Percentiles rank a stretch among this genome's conserved stretches.
Evolutionary conservation across 495 filamentous ascomycete species (phyloP).

Genomic region (Ramalina peruviana): DNA sequence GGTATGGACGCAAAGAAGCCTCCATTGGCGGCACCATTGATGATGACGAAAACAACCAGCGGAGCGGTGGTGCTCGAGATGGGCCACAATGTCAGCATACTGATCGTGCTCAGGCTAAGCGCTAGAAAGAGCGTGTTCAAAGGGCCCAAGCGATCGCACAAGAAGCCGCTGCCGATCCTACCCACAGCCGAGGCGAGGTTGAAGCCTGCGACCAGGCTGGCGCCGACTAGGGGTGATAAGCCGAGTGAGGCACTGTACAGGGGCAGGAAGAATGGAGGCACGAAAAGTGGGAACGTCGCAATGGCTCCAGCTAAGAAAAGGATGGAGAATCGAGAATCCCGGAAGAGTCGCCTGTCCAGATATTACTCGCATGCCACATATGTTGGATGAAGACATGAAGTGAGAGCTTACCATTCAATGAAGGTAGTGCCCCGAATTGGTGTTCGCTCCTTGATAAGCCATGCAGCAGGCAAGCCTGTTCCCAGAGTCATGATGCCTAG

Average conservation of each 20-base stretch:
- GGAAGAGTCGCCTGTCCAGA: conserved; percentile 11
- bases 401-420: conserved; percentile 28
- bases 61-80: conserved; percentile 37
- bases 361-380: no score
- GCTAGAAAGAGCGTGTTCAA: conserved; percentile 36
- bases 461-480: conserved; percentile 43
- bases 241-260: conserved; percentile 32
- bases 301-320: conserved; percentile 41
- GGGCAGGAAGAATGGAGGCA: conserved; percentile 47
- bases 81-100: conserved; percentile 44
- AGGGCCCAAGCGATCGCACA: conserved; percentile 36
- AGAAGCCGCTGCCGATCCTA: conserved; percentile 34
- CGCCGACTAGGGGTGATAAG: conserved; percentile 33
- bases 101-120: conserved; percentile 34
- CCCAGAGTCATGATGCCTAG: conserved; percentile 32
- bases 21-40: conserved; percentile 43
- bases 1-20: conserved; percentile 47
- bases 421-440: conserved; percentile 29
- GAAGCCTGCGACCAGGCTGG: conserved; percentile 41
- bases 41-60: conserved; percentile 34
- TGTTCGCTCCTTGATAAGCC: conserved; percentile 38
- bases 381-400: no score
- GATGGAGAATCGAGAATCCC: conserved; percentile 31
- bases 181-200: conserved; percentile 40
- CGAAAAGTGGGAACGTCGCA: conserved; percentile 46